Evolutionary conservation across 2,329 filamentous ascomycete species (phyloP).

Genomic region (Uncinocarpus reesii): DNA sequence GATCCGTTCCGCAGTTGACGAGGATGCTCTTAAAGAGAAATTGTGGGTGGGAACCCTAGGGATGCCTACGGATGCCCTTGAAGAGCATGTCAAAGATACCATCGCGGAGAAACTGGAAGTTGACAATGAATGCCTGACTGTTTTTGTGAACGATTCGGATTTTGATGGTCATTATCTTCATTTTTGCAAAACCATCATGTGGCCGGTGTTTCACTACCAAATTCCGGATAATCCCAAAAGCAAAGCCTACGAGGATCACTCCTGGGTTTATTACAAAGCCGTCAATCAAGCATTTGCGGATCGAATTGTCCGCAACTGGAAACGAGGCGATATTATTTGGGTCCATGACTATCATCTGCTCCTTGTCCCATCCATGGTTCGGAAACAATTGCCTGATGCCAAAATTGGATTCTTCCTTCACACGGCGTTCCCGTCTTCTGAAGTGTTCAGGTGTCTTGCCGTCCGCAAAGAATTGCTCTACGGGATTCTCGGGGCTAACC

Average conservation of each 20-base stretch:
- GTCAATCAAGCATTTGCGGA: slow-evolving; percentile 91
- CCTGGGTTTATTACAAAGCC: slow-evolving; percentile 87
- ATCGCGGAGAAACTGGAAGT: slow-evolving; percentile 73
- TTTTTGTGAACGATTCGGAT: slow-evolving; percentile 81
- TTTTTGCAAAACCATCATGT: slow-evolving; percentile 95
- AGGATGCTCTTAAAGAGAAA: slow-evolving; percentile 60
- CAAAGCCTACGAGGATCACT: slow-evolving; percentile 96
- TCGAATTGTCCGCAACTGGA: slow-evolving; percentile 82
- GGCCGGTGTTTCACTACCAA: slow-evolving; percentile 97
- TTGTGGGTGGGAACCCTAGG: slow-evolving; percentile 89
- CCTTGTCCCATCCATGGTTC: slow-evolving; percentile 78
- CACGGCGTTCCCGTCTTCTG: slow-evolving; percentile 88
- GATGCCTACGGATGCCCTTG: slow-evolving; percentile 82
- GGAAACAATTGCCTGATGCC: slow-evolving; percentile 74
- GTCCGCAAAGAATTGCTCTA: slow-evolving; percentile 78
- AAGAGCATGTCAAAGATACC: slow-evolving; percentile 63
- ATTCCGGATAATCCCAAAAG: slow-evolving; percentile 96
- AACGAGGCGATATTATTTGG: slow-evolving; percentile 87
- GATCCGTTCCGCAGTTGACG: slow-evolving; percentile 63
- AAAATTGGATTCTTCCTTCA: slow-evolving; percentile 96
- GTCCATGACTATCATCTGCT: slow-evolving; percentile 92
- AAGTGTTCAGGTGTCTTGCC: slow-evolving; percentile 86
- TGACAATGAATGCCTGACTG: slow-evolving; percentile 71
- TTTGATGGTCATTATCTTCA: slow-evolving; percentile 91
- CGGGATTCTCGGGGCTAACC: slow-evolving; percentile 83